Percentiles rank a stretch among this genome's conserved stretches.
phyloP scores from a whole-genome alignment of 352 stramenopile species.

The Globisporangium recalcitrans region DNA sequence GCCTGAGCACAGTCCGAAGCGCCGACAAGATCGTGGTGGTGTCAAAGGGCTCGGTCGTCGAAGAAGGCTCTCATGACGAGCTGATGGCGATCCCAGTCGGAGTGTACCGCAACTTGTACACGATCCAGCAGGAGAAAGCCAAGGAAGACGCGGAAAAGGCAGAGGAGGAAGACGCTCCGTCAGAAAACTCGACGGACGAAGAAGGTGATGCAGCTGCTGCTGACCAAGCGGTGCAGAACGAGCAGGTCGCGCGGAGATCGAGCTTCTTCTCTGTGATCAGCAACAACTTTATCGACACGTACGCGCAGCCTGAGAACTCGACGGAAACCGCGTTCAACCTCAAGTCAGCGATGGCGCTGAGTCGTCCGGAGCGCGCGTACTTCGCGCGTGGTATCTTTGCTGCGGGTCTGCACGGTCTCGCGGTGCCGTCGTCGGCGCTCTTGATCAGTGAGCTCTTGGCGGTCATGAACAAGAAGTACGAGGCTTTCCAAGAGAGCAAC shows the following conservation, averaged over 20 bases:
- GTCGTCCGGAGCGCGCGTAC: constrained; percentile 29
- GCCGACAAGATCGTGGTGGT: constrained; percentile 58
- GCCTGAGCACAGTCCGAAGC: constrained; percentile 60
- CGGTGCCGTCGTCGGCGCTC: constrained; percentile 23
- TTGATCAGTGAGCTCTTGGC: constrained; percentile 21
- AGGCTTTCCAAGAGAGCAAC: constrained; percentile 16
- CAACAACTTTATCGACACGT: not conserved
- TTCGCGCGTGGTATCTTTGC: constrained; percentile 27
- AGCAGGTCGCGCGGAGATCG: not conserved
- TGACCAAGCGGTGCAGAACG: not conserved
- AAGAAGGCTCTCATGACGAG: constrained; percentile 39
- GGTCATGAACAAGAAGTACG: constrained; percentile 29
- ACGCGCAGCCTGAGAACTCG: constrained; percentile 10
- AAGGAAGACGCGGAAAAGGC: constrained; percentile 1
- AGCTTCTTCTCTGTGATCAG: not conserved
- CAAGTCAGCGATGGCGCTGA: constrained; percentile 17
- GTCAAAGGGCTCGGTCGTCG: constrained; percentile 31
- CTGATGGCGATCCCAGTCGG: constrained; percentile 52
- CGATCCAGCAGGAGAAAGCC: constrained; percentile 35
- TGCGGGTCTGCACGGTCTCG: constrained; percentile 30
- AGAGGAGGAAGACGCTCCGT: constrained; percentile 16
- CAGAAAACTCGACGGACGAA: constrained; percentile 4
- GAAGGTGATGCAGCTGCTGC: not conserved
- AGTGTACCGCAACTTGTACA: constrained; percentile 73
- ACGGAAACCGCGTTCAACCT: not conserved